Conservation (phyloP, 208 protist species). For the Crithidia sp. region DNA sequence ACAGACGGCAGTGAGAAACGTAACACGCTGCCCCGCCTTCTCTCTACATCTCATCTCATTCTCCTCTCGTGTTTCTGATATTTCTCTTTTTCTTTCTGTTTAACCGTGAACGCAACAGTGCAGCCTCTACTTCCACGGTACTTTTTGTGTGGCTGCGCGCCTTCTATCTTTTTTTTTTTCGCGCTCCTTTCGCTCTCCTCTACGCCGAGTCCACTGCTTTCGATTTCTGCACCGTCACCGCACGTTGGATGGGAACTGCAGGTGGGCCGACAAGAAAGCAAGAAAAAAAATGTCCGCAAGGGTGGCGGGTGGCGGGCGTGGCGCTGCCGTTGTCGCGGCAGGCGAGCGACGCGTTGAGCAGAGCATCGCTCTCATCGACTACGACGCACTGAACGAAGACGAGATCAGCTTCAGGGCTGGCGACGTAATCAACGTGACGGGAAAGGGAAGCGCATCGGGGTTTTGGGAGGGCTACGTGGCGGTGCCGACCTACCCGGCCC, state of each 20-base stretch:
- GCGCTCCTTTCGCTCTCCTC: not conserved
- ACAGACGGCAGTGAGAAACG: too few relatives aligned
- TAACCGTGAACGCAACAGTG: too few relatives aligned
- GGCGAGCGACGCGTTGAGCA: constrained; percentile 42
- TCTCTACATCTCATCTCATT: not conserved
- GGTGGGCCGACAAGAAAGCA: not conserved
- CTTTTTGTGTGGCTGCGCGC: not conserved
- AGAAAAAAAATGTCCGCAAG: not conserved
- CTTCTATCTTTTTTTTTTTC: not conserved
- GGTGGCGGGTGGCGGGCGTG: not conserved
- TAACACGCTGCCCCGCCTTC: too few relatives aligned
- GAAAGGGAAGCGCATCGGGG: constrained; percentile 74
- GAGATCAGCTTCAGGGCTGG: constrained; percentile 89
- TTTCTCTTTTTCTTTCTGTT: not conserved
- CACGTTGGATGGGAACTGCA: not conserved
- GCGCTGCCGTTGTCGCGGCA: not conserved
- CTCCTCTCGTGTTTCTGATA: not conserved
- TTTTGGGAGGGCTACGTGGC: constrained; percentile 88
- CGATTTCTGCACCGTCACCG: not conserved
- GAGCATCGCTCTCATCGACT: constrained; percentile 85
- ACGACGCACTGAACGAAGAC: constrained; percentile 50
- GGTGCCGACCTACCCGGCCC: constrained; percentile 12
- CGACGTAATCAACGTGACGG: constrained; percentile 83
- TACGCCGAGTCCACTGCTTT: not conserved
- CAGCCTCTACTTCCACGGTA: too few relatives aligned